These are phyloP conservation scores for Lactarius akahatsu DNA, from an alignment of 768 basidiomycete species.

Conservation along the genomic window DNA sequence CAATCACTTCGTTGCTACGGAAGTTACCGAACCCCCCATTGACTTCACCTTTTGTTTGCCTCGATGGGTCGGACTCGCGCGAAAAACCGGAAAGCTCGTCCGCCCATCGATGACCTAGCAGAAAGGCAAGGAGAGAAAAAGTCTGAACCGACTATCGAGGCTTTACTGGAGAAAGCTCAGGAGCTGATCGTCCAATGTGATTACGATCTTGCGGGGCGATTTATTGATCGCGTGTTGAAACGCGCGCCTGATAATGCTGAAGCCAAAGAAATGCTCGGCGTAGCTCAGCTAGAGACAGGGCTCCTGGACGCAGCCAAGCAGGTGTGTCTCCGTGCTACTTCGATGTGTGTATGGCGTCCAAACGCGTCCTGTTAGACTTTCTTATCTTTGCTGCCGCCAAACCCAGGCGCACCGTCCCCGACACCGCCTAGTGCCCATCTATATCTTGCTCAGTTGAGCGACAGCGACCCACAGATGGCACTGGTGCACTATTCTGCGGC, in stretches of 20 bases:
- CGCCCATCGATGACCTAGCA: conserved; percentile 32
- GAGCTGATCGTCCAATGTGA: conserved; percentile 81
- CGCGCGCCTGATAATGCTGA: conserved; percentile 60
- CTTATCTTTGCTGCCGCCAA: conserved; percentile 55
- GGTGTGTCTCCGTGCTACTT: conserved; percentile 41
- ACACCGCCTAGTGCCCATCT: conserved; percentile 78
- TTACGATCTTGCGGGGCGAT: conserved; percentile 75
- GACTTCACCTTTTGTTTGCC: neutral
- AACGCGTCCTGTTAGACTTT: conserved; percentile 53
- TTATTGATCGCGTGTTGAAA: conserved; percentile 66
- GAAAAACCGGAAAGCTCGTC: conserved; percentile 35
- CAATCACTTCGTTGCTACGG: neutral
- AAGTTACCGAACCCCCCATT: neutral
- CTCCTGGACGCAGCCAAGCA: conserved; percentile 68
- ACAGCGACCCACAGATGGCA: conserved; percentile 71
- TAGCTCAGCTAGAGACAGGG: conserved; percentile 75
- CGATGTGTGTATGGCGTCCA: neutral
- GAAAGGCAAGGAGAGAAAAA: conserved; percentile 36
- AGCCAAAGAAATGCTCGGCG: conserved; percentile 79
- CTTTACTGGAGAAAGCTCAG: conserved; percentile 75
- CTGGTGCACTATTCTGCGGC: conserved; percentile 79
- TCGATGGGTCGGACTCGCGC: conserved; percentile 38
- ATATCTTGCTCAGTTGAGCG: conserved; percentile 84
- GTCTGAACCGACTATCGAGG: conserved; percentile 38
- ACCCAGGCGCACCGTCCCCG: conserved; percentile 54